Evolutionary conservation across 2,329 filamentous ascomycete genomes (phyloP).

Genomic region (Verticillium klebahnii): DNA sequence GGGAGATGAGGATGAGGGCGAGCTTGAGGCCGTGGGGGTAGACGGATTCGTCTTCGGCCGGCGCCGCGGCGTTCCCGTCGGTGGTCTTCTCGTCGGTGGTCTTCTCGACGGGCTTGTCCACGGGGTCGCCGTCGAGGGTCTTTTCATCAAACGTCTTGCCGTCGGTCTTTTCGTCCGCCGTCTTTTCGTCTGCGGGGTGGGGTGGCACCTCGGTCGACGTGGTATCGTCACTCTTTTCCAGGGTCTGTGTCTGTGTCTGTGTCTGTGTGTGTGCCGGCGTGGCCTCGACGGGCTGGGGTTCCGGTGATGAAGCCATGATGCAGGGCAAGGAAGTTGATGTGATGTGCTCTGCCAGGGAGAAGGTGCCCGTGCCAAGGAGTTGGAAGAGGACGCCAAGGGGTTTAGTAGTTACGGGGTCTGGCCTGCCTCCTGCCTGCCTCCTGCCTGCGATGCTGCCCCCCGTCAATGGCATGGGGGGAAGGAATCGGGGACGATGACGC

Average conservation of each 20-base stretch:
- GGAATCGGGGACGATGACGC: background rate
- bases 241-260: background rate
- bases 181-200: background rate
- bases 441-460: background rate
- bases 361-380: background rate
- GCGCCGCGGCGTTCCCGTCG: background rate
- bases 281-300: background rate
- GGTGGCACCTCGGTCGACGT: background rate
- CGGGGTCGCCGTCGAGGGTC: background rate
- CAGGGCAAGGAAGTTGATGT: background rate
- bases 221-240: background rate
- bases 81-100: background rate
- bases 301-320: background rate
- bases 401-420: background rate
- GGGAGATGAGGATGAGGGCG: constrained; percentile 34
- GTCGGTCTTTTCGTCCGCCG: background rate
- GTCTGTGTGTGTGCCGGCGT: background rate
- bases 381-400: too few relatives aligned
- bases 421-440: background rate
- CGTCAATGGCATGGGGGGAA: too few relatives aligned
- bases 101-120: background rate
- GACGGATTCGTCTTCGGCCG: constrained; percentile 13
- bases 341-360: background rate
- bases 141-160: background rate
- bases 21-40: constrained; percentile 37